A percentile compares a stretch with the other conserved stretches of the same genome.
Evolutionary conservation across 2,329 filamentous ascomycete genomes (phyloP).

Genomic region (Sclerotinia subarctica): DNA sequence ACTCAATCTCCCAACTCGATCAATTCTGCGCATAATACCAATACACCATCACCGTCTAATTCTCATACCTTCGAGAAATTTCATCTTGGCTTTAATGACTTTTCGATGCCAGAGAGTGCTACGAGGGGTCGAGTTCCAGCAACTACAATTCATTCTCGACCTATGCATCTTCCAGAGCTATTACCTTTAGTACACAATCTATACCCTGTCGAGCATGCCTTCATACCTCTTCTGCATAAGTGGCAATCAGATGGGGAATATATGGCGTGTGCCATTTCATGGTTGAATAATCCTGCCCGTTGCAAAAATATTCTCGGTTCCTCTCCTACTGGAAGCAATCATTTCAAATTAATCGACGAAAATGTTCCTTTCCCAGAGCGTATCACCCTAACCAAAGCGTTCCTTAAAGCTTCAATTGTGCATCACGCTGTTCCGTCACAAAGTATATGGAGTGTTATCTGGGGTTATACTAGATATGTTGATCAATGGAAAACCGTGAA

Average conservation of each 20-base stretch:
- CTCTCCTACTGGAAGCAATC: slow-evolving; percentile 18
- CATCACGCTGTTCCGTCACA: slow-evolving; percentile 7
- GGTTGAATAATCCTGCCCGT: slow-evolving; percentile 21
- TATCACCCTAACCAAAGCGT: slow-evolving; percentile 24
- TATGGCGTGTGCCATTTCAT: slow-evolving; percentile 19
- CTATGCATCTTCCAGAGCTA: slow-evolving; percentile 16
- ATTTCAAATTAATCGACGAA: slow-evolving; percentile 29
- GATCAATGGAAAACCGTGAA: slow-evolving; percentile 27
- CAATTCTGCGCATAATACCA: background rate
- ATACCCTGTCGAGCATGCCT: slow-evolving; percentile 15
- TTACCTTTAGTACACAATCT: background rate
- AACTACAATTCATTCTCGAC: slow-evolving; percentile 2
- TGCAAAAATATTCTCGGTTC: slow-evolving; percentile 21
- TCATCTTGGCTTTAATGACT: background rate
- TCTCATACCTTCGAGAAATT: background rate
- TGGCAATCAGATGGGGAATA: slow-evolving; percentile 28
- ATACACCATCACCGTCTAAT: background rate
- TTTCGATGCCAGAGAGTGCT: background rate
- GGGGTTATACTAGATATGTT: slow-evolving; percentile 18
- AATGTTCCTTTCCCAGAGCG: slow-evolving; percentile 27
- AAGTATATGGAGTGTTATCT: slow-evolving; percentile 15
- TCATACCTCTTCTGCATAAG: slow-evolving; percentile 25
- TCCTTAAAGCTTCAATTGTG: slow-evolving; percentile 24
- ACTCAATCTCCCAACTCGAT: background rate
- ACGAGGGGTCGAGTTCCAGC: background rate